A percentile compares a stretch with the other conserved stretches of the same genome.
Conservation (phyloP, 495 filamentous ascomycete genomes). For the Thozetella sp. region DNA sequence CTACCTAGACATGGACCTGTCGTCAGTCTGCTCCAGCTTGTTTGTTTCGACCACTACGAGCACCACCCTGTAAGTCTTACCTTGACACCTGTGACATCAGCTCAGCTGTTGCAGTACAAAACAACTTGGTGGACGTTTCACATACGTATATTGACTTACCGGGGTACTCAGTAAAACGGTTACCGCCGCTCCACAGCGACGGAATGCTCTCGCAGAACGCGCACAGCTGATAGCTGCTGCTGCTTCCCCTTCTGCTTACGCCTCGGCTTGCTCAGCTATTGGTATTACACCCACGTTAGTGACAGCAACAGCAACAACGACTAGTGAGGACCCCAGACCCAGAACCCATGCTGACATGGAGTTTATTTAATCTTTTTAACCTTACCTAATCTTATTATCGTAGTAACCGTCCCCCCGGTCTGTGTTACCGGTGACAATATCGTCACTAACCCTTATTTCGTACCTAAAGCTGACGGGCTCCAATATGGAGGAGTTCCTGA, state of each 20-base stretch:
- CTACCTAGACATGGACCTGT: neutral
- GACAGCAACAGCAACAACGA: neutral
- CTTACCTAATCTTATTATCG: no score
- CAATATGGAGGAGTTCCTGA: neutral
- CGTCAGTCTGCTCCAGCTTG: neutral
- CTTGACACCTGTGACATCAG: neutral
- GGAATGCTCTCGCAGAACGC: neutral
- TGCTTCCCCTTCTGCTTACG: neutral
- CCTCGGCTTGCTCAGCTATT: neutral
- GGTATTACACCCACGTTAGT: neutral
- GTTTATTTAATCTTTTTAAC: no score
- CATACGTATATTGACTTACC: no score
- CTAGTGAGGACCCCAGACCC: no score
- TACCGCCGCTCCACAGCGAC: neutral
- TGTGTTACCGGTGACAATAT: neutral
- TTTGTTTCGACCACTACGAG: neutral
- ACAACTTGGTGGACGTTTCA: no score
- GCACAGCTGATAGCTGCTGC: neutral
- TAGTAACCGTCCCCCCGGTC: neutral
- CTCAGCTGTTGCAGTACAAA: no score
- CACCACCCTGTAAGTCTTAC: neutral
- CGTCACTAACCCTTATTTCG: neutral
- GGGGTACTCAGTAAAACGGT: neutral
- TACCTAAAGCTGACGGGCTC: no score
- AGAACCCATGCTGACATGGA: no score